These are phyloP conservation scores for Nymphaea colorata DNA, from an alignment of 164 flowering plant genomes.

Conservation along the genomic window DNA sequence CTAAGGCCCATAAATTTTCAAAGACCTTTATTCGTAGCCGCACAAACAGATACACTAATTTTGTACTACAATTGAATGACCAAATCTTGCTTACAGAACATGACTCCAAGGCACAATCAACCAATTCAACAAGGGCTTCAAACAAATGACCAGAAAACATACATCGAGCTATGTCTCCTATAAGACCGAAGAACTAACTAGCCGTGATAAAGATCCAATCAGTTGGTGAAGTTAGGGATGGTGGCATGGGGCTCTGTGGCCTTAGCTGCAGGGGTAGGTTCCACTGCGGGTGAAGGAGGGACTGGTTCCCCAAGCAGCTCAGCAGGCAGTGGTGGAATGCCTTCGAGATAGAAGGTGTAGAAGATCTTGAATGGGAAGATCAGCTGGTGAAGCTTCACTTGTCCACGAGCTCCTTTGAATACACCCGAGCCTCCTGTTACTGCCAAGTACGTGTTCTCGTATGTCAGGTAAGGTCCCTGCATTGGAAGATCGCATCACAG, in stretches of 20 bases:
- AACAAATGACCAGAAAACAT: too few relatives aligned
- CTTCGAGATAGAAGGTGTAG: constrained; percentile 52
- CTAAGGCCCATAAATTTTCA: too few relatives aligned
- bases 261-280: not conserved
- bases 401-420: constrained; percentile 50
- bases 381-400: constrained; percentile 50
- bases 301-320: constrained; percentile 40
- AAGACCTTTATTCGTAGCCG: too few relatives aligned
- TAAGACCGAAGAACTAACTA: too few relatives aligned
- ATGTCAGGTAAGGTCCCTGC: constrained; percentile 50
- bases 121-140: too few relatives aligned
- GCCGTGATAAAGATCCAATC: not conserved
- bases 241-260: not conserved
- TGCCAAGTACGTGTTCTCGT: constrained; percentile 46
- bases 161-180: too few relatives aligned
- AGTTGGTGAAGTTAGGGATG: not conserved
- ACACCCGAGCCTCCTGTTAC: constrained; percentile 69
- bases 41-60: too few relatives aligned
- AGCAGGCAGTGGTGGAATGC: constrained; percentile 38
- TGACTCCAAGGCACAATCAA: too few relatives aligned
- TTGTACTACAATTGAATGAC: too few relatives aligned
- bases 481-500: too few relatives aligned
- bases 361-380: constrained; percentile 59
- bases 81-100: too few relatives aligned
- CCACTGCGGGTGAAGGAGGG: constrained; percentile 1